Evolutionary conservation across 176 grass and related monocot species (phyloP).

Genomic region (Aegilops tauschii): DNA sequence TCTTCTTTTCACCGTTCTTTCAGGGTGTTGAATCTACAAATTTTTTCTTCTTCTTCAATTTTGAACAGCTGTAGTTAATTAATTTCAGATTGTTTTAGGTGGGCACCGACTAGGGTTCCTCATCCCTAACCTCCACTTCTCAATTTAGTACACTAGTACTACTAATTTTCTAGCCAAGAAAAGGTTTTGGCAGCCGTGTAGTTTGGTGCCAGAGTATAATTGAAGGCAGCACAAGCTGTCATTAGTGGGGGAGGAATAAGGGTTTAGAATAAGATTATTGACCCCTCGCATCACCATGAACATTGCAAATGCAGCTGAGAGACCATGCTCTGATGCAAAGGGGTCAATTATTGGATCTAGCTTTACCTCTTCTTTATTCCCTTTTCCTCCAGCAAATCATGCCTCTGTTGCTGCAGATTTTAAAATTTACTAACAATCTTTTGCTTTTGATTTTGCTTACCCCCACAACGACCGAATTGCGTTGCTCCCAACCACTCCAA

Average conservation of each 20-base stretch:
- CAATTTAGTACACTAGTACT: not conserved
- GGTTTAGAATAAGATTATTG: slow-evolving; percentile 1
- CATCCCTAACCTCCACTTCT: slow-evolving; percentile 28
- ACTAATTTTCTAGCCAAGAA: slow-evolving; percentile 1
- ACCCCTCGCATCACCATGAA: not conserved
- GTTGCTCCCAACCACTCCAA: slow-evolving; percentile 29
- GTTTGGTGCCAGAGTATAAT: slow-evolving; percentile 38
- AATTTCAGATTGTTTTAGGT: not conserved
- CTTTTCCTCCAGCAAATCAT: slow-evolving; percentile 25
- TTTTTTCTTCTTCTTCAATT: not conserved
- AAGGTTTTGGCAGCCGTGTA: slow-evolving; percentile 23
- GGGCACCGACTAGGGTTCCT: slow-evolving; percentile 26
- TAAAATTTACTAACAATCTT: slow-evolving; percentile 17
- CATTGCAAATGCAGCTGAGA: slow-evolving; percentile 3
- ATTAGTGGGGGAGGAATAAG: slow-evolving; percentile 33
- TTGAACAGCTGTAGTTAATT: not conserved
- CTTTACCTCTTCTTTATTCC: slow-evolving; percentile 21
- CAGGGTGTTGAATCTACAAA: slow-evolving; percentile 10
- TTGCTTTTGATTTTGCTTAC: not conserved
- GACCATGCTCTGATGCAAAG: slow-evolving; percentile 20
- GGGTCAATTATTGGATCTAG: slow-evolving; percentile 50
- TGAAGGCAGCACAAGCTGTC: slow-evolving; percentile 35
- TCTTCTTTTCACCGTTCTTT: not conserved
- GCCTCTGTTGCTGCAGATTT: slow-evolving; percentile 14
- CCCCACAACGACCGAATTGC: too few species aligned